These are phyloP conservation scores for Macadamia tetraphylla DNA, from an alignment of 164 flowering plant species.

Conservation along the genomic window DNA sequence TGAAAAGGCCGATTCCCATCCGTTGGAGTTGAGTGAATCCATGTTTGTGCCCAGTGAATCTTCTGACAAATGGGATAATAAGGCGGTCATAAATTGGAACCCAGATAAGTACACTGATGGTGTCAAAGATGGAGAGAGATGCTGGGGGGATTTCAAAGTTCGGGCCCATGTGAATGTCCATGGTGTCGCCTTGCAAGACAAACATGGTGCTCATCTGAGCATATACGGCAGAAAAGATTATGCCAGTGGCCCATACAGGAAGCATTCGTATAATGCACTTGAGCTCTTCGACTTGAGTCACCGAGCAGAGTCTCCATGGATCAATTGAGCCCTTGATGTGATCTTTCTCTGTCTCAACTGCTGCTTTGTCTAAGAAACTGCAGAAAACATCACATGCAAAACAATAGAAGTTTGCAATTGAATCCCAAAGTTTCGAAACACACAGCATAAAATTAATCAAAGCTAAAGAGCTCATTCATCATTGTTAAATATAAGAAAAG, in stretches of 20 bases:
- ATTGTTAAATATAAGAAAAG: too few relatives aligned
- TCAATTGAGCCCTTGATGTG: constrained; percentile 7
- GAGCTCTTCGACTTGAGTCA: constrained; percentile 48
- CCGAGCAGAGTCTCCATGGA: constrained; percentile 45
- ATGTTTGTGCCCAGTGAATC: constrained; percentile 20
- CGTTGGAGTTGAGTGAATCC: constrained; percentile 40
- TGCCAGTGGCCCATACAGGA: constrained; percentile 43
- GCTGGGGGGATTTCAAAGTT: constrained; percentile 37
- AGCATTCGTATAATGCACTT: constrained; percentile 32
- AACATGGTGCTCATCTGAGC: constrained; percentile 42
- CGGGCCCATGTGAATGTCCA: constrained; percentile 32
- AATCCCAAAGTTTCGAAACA: too few relatives aligned
- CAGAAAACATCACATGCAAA: background rate
- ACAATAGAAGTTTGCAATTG: background rate
- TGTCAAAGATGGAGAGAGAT: constrained; percentile 38
- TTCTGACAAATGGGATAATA: constrained; percentile 24
- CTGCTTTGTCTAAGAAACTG: constrained; percentile 50
- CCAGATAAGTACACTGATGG: constrained; percentile 33
- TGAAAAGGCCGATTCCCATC: constrained; percentile 37
- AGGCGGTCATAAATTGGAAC: constrained; percentile 27
- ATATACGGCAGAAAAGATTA: constrained; percentile 33
- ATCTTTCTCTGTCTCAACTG: constrained; percentile 28
- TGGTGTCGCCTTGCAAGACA: constrained; percentile 39
- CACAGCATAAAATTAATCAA: too few relatives aligned
- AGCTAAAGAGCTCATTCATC: too few relatives aligned